A percentile compares a stretch with the other conserved stretches of the same genome.
Conservation (phyloP, 1,284 basidiomycete species). For the Sphagnurus paluster region DNA sequence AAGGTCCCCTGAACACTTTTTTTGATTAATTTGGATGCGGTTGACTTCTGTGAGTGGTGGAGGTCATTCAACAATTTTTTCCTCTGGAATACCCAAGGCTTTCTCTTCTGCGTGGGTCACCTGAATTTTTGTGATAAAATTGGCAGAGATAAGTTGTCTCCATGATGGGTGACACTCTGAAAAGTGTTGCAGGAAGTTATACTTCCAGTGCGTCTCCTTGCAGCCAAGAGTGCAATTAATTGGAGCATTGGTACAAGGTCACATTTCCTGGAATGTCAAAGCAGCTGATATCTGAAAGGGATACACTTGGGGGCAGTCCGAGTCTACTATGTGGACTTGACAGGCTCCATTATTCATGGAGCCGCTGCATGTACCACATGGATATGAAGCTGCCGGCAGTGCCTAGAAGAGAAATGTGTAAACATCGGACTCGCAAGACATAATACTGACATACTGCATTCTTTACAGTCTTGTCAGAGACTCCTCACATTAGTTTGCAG, state of each 20-base stretch:
- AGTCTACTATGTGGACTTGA: not conserved
- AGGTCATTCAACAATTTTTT: not conserved
- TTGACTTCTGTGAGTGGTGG: not conserved
- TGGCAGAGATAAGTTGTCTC: not conserved
- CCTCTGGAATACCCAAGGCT: constrained; percentile 2
- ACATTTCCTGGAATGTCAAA: not conserved
- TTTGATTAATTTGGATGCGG: too few species aligned
- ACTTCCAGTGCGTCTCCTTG: constrained; percentile 3
- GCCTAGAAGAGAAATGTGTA: too few species aligned
- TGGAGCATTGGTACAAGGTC: constrained; percentile 1
- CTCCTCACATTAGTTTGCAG: too few species aligned
- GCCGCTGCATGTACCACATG: constrained; percentile 1
- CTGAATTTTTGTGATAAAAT: constrained; percentile 1
- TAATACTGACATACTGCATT: too few species aligned
- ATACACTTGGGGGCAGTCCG: not conserved
- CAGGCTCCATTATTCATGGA: not conserved
- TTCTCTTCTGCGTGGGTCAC: not conserved
- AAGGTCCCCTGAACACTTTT: too few species aligned
- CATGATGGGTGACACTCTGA: constrained; percentile 1
- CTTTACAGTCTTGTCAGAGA: too few species aligned
- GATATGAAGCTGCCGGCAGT: too few species aligned
- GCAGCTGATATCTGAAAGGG: not conserved
- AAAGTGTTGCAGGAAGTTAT: constrained; percentile 2
- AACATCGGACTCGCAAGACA: too few species aligned
- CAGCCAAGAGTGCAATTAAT: constrained; percentile 1